These are phyloP conservation scores for Candida sp. DNA, from an alignment of 1,139 yeast species.

Conservation along the genomic window DNA sequence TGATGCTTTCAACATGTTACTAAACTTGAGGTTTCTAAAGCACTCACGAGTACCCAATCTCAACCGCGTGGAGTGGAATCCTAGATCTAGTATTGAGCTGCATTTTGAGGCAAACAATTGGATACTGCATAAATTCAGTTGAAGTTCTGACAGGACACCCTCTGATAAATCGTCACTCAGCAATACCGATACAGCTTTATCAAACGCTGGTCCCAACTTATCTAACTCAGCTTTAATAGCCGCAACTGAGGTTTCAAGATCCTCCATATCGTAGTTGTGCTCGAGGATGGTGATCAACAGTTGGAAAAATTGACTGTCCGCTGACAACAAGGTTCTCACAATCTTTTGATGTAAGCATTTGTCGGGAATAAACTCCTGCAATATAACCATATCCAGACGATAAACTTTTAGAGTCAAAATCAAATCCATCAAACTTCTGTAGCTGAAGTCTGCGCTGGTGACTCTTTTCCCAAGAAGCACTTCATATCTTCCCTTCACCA, in stretches of 20 bases:
- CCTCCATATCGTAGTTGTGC: slow-evolving; percentile 3
- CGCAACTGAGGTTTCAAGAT: neutral
- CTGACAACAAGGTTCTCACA: neutral
- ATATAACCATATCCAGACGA: slow-evolving; percentile 5
- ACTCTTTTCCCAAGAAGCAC: slow-evolving; percentile 3
- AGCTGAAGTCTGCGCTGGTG: neutral
- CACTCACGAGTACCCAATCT: neutral
- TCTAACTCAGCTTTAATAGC: neutral
- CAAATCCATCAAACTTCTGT: neutral
- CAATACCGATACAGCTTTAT: neutral
- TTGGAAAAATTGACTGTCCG: neutral
- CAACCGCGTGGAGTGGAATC: neutral
- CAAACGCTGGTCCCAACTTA: neutral
- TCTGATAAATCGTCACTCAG: neutral
- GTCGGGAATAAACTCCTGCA: neutral
- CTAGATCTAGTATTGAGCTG: neutral
- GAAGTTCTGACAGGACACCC: slow-evolving; percentile 1
- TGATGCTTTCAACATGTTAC: neutral
- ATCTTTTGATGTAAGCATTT: slow-evolving; percentile 2
- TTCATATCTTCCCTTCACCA: slow-evolving; percentile 6
- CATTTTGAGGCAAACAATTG: neutral
- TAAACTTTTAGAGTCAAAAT: slow-evolving; percentile 4
- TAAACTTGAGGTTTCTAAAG: neutral
- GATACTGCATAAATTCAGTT: neutral
- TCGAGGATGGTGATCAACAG: slow-evolving; percentile 2